These are phyloP conservation scores for Plicaturopsis crispa DNA, from an alignment of 768 basidiomycete genomes.

Conservation along the genomic window DNA sequence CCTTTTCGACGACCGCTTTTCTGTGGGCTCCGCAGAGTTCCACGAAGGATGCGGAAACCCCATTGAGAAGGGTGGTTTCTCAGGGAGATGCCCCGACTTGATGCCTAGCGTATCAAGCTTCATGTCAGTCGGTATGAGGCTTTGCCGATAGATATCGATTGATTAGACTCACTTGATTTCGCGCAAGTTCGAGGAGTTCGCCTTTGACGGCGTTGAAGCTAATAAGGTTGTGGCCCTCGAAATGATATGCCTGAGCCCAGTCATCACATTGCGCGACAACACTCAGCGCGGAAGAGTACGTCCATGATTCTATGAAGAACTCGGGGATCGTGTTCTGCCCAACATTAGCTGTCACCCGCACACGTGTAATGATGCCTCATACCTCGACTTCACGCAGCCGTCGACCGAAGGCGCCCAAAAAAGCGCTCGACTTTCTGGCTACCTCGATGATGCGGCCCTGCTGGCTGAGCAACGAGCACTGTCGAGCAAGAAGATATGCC, in stretches of 20 bases:
- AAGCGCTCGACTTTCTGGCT: conserved; percentile 60
- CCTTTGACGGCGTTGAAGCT: conserved; percentile 72
- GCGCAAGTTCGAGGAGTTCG: conserved; percentile 86
- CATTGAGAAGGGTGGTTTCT: conserved; percentile 63
- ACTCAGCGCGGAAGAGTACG: conserved; percentile 81
- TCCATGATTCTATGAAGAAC: conserved; percentile 90
- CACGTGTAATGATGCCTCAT: too few species aligned
- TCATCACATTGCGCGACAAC: conserved; percentile 72
- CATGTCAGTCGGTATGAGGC: conserved; percentile 5
- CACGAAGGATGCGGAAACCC: conserved; percentile 19
- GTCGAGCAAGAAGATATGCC: conserved; percentile 81
- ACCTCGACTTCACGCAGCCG: conserved; percentile 75
- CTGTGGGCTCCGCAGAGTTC: conserved; percentile 12
- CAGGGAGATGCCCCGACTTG: conserved; percentile 62
- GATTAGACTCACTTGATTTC: conserved; percentile 57
- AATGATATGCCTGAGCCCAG: conserved; percentile 49
- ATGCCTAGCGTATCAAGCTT: conserved; percentile 88
- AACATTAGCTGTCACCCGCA: conserved; percentile 3
- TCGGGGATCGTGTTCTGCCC: conserved; percentile 43
- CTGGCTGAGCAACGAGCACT: conserved; percentile 69
- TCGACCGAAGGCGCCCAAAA: conserved; percentile 71
- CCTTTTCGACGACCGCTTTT: conserved; percentile 16
- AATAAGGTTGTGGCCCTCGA: conserved; percentile 39
- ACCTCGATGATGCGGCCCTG: conserved; percentile 65
- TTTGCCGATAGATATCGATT: neutral